Base-by-base conservation (phyloP, 805 yeast species). In the Teunomyces pallodes region DNA sequence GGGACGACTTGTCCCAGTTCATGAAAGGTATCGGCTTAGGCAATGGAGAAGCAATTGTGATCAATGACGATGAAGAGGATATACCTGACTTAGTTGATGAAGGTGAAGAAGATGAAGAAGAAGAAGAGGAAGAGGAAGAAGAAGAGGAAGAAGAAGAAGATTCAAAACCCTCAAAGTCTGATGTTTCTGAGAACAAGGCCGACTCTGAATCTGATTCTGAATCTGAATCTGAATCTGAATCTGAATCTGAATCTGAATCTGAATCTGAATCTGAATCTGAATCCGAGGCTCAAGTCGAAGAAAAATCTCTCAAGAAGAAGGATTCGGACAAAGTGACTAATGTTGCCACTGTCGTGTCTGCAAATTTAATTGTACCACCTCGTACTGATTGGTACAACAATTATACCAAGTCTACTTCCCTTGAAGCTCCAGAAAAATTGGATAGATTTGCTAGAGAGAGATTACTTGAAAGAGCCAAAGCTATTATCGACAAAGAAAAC, bases 371-470 rank as follows among this genome's bases (percentile, higher is more conserved):
- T 0, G 67, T 90, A 33, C 83, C 86, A 36, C 78, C 84, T 31
- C 79, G 84, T 54, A 70, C 79, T 17, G 88, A 86, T 54, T 91
- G 97, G 97, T 88, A 82, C 64, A 80, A 84, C 50, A 66, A 79
- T n/a, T 77, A 82, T 16, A 56, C 58, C 5, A 62, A 55, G 10
- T 55, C 54, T 5, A 60, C 57, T 6, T 46, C 56, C 4, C 50
- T 57, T 4, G 60, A 55, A 43, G 60, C 50, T 20, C 63, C 57
- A 29, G 76, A 70, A 54, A 72, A 58, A 58, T 67, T 75, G 40
- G 75, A 77, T 26, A 72, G 79, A 40, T 79, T 78, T 28, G 86
- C 83, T 50, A 71, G 86, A 43, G 84, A 81, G 17, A 74, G 77
- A 52, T 72, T 91, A 43, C 75, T 74, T 47, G 81, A 80, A 50